phyloP scores from a whole-genome alignment of 2,329 filamentous ascomycete species.

The Trichophyton benhamiae region DNA sequence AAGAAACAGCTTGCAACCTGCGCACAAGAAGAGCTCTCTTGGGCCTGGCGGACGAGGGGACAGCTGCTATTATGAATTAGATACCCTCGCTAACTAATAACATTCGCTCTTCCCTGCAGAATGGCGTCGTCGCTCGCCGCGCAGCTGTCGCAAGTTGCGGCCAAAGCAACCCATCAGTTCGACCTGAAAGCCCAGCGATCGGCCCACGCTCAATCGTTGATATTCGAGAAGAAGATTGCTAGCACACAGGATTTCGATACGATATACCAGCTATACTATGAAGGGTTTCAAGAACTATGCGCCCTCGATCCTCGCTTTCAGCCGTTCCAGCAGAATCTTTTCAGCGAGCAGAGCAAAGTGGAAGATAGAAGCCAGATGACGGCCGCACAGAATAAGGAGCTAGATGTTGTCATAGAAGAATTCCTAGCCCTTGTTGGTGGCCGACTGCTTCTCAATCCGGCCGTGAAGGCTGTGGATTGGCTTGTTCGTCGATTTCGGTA shows the following conservation, averaged over 20 bases:
- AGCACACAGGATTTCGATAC: slow-evolving; percentile 81
- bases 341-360: slow-evolving; percentile 83
- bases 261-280: slow-evolving; percentile 72
- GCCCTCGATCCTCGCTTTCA: slow-evolving; percentile 68
- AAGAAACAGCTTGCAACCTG: background rate
- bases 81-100: slow-evolving; percentile 2
- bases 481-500: slow-evolving; percentile 80
- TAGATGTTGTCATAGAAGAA: slow-evolving; percentile 64
- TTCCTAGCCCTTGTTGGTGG: slow-evolving; percentile 73
- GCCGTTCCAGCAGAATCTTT: slow-evolving; percentile 64
- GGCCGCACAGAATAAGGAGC: slow-evolving; percentile 63
- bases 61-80: slow-evolving; percentile 1
- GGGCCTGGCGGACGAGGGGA: background rate
- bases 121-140: slow-evolving; percentile 83
- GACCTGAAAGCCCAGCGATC: slow-evolving; percentile 88
- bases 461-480: slow-evolving; percentile 89
- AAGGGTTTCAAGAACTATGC: slow-evolving; percentile 87
- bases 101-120: slow-evolving; percentile 13
- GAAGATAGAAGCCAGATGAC: slow-evolving; percentile 83
- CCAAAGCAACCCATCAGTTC: slow-evolving; percentile 77
- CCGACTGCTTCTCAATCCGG: slow-evolving; percentile 69
- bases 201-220: slow-evolving; percentile 83
- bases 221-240: slow-evolving; percentile 79
- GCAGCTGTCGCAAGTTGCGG: slow-evolving; percentile 86
- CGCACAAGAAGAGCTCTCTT: background rate